These are phyloP conservation scores for Saccharomyces hybrid DNA, from an alignment of 1,139 yeast species.

Conservation along the genomic window DNA sequence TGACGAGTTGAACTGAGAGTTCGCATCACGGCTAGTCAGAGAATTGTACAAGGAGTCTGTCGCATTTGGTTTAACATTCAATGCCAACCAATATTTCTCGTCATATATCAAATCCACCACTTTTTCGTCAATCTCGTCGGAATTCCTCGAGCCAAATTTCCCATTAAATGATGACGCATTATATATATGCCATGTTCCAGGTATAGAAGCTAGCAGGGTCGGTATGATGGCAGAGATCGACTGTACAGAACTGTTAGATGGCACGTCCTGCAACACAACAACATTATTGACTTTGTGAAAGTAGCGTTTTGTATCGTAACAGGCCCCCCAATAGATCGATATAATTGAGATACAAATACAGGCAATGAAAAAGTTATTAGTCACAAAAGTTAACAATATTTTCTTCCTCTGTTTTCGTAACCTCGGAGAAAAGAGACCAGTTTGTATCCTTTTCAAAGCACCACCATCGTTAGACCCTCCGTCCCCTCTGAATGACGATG, in stretches of 20 bases:
- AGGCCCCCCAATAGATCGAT: slow-evolving; percentile 6
- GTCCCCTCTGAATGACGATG: background rate
- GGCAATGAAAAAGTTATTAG: slow-evolving; percentile 5
- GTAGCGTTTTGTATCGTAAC: slow-evolving; percentile 3
- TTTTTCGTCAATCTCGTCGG: slow-evolving; percentile 35
- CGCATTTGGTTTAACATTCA: slow-evolving; percentile 41
- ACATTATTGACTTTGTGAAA: slow-evolving; percentile 1
- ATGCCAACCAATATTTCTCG: slow-evolving; percentile 47
- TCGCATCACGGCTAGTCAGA: background rate
- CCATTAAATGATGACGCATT: slow-evolving; percentile 16
- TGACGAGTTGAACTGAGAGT: slow-evolving; percentile 14
- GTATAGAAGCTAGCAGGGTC: slow-evolving; percentile 7
- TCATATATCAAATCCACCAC: slow-evolving; percentile 38
- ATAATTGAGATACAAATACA: slow-evolving; percentile 5
- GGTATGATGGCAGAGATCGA: slow-evolving; percentile 7
- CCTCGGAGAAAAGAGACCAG: slow-evolving; percentile 10
- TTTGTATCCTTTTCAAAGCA: background rate
- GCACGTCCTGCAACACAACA: slow-evolving; percentile 6
- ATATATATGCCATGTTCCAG: slow-evolving; percentile 30
- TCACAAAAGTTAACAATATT: slow-evolving; percentile 9
- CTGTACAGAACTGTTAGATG: background rate
- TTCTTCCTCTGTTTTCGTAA: slow-evolving; percentile 7
- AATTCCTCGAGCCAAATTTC: slow-evolving; percentile 31
- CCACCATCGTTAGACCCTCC: background rate
- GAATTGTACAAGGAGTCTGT: slow-evolving; percentile 31